Percentiles rank a stretch among this genome's conserved stretches.
Conservation (phyloP, 163 green algal genomes). For the Trebouxia gelatinosa region DNA sequence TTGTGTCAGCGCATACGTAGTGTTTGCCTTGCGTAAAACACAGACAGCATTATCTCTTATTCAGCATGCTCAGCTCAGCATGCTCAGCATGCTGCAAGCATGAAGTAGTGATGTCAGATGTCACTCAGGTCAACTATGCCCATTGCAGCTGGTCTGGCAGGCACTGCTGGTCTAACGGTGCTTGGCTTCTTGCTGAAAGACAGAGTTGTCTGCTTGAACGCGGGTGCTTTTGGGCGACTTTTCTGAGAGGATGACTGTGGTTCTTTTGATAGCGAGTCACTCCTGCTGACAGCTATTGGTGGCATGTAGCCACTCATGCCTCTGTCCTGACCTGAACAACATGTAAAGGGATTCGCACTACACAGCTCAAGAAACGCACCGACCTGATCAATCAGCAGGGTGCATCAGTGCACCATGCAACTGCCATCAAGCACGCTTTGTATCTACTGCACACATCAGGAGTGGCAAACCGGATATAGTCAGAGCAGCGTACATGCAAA, state of each 20-base stretch:
- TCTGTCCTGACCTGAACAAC: background rate
- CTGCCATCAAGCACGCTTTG: too few relatives aligned
- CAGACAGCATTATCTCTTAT: background rate
- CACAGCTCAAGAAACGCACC: too few relatives aligned
- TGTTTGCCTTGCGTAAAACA: too few relatives aligned
- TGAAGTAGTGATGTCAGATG: background rate
- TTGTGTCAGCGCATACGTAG: background rate
- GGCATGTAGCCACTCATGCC: slow-evolving; percentile 18
- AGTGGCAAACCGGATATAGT: too few relatives aligned
- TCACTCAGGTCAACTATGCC: slow-evolving; percentile 6
- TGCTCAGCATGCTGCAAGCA: background rate
- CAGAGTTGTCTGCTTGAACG: slow-evolving; percentile 18
- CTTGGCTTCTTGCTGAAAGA: slow-evolving; percentile 20
- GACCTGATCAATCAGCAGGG: too few relatives aligned
- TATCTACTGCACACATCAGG: too few relatives aligned
- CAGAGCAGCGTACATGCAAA: too few relatives aligned
- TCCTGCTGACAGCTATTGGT: background rate
- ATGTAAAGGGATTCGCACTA: too few relatives aligned
- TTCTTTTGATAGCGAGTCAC: background rate
- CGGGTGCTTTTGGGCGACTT: background rate
- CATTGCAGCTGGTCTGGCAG: too few relatives aligned
- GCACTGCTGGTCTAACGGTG: background rate
- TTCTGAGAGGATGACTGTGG: background rate
- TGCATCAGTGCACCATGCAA: too few relatives aligned
- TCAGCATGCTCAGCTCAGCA: too few relatives aligned